Percentiles rank a stretch among this genome's conserved stretches.
These are phyloP conservation scores for Eucalyptus erythrocorys DNA, from an alignment of 345 rosid genomes.

Conservation along the genomic window DNA sequence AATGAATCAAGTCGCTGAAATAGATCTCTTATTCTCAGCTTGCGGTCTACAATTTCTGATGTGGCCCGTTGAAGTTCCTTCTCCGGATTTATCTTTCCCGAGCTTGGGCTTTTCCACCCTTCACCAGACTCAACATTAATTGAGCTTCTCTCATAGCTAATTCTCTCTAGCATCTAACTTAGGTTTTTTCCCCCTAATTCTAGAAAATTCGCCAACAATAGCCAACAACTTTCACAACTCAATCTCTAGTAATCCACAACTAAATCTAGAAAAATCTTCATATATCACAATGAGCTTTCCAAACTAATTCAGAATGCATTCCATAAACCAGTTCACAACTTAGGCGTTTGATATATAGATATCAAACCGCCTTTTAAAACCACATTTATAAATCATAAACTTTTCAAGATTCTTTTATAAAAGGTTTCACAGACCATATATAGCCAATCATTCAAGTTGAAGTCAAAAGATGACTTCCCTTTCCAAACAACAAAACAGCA, in stretches of 20 bases:
- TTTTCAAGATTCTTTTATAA: no score
- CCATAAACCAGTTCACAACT: no score
- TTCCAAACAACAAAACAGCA: accelerated
- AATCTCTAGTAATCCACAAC: no score
- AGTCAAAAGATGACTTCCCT: no score
- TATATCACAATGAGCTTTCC: no score
- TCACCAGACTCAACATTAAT: slow-evolving; percentile 89
- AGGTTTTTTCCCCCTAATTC: slow-evolving; percentile 58
- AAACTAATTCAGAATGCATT: no score
- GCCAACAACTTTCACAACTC: not conserved
- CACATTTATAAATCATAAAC: no score
- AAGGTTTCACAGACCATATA: no score
- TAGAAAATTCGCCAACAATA: slow-evolving; percentile 47
- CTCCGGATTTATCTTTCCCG: slow-evolving; percentile 87
- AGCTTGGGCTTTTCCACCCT: slow-evolving; percentile 97
- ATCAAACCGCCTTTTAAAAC: no score
- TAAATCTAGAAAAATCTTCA: no score
- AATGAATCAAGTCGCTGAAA: slow-evolving; percentile 63
- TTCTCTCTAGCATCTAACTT: slow-evolving; percentile 57
- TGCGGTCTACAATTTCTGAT: slow-evolving; percentile 58
- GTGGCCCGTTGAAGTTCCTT: slow-evolving; percentile 91
- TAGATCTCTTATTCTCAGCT: slow-evolving; percentile 74
- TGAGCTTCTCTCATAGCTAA: slow-evolving; percentile 68
- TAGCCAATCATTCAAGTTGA: no score
- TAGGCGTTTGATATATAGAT: no score